Conservation (phyloP, 1,139 yeast genomes). For the Saccharomyces hybrid region DNA sequence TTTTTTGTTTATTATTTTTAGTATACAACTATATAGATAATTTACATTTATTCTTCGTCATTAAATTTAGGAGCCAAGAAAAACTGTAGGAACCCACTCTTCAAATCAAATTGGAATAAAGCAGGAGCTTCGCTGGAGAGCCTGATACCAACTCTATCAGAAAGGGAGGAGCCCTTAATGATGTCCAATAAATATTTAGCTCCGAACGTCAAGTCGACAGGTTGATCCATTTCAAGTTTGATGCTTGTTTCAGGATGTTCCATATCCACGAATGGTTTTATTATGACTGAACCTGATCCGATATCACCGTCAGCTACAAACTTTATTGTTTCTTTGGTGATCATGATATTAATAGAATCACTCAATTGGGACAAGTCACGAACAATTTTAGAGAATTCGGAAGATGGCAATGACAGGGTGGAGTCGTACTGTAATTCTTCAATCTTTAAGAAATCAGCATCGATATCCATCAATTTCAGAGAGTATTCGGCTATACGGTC, state of each 20-base stretch:
- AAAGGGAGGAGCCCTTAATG: conserved; percentile 79
- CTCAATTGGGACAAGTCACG: conserved; percentile 80
- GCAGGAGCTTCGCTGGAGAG: conserved; percentile 92
- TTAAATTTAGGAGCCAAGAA: conserved; percentile 96
- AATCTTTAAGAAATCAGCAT: conserved; percentile 85
- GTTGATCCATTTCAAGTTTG: conserved; percentile 71
- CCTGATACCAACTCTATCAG: conserved; percentile 71
- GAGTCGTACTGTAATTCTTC: conserved; percentile 92
- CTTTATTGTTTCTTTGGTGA: conserved; percentile 87
- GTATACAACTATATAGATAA: conserved; percentile 2
- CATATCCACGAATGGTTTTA: conserved; percentile 77
- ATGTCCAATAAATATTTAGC: conserved; percentile 84
- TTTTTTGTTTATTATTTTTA: neutral
- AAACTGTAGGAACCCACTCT: conserved; percentile 90
- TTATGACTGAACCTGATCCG: conserved; percentile 79
- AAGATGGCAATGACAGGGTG: conserved; percentile 77
- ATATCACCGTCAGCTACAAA: conserved; percentile 88
- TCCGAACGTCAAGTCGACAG: conserved; percentile 86
- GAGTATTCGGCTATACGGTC: conserved; percentile 91
- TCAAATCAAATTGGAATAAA: conserved; percentile 82
- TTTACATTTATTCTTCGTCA: conserved; percentile 55
- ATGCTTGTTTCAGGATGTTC: conserved; percentile 73
- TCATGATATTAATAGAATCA: conserved; percentile 78
- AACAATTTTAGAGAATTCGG: conserved; percentile 82
- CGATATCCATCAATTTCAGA: conserved; percentile 91